A percentile compares a stretch with the other conserved stretches of the same genome.
Evolutionary conservation across 345 rosid genomes (phyloP).

Genomic region (Fremontodendron californicum): DNA sequence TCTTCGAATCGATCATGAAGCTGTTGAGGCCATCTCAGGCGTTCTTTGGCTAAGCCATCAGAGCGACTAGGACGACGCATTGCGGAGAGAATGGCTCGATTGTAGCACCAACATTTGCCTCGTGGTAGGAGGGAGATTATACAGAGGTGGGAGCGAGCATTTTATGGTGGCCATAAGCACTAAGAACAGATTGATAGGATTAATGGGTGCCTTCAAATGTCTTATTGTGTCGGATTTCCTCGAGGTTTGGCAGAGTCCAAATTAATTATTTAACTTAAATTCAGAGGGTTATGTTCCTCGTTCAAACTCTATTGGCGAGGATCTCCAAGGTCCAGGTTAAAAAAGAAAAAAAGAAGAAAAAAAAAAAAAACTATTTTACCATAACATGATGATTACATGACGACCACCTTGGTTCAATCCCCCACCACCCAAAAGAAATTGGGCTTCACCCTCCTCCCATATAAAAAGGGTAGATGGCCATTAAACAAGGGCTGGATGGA

Average conservation of each 20-base stretch:
- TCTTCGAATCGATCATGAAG: conserved; percentile 42
- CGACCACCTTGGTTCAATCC: background rate
- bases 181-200: conserved; percentile 15
- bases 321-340: conserved; percentile 19
- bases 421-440: no score
- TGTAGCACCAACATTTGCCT: conserved; percentile 3
- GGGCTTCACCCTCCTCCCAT: no score
- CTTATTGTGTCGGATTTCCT: conserved; percentile 16
- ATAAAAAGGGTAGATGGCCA: no score
- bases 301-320: conserved; percentile 4
- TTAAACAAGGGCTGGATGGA: conserved; percentile 17
- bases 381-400: no score
- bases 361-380: background rate
- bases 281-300: background rate
- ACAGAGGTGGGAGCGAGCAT: background rate
- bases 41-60: conserved; percentile 37
- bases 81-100: background rate
- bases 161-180: conserved; percentile 18
- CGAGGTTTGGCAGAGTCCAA: conserved; percentile 2
- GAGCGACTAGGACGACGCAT: conserved; percentile 17
- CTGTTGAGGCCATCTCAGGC: conserved; percentile 42
- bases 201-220: background rate
- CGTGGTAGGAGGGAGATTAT: conserved; percentile 12
- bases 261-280: conserved; percentile 5
- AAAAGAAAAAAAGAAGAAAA: background rate